phyloP scores from a whole-genome alignment of 2,329 filamentous ascomycete genomes.

The Clonostachys chloroleuca region DNA sequence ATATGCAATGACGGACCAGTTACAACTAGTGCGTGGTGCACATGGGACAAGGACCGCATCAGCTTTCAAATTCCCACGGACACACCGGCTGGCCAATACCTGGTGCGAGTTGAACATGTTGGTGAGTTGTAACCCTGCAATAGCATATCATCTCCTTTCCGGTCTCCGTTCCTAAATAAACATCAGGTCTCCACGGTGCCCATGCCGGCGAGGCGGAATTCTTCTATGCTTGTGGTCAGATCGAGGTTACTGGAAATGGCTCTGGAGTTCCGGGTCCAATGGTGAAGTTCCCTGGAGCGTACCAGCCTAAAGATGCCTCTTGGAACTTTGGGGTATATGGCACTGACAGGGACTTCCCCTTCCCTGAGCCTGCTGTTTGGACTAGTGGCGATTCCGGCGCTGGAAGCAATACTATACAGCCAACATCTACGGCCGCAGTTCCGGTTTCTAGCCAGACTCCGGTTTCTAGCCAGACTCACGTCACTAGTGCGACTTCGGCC shows the following conservation, averaged over 20 bases:
- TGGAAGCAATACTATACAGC: neutral
- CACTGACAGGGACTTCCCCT: conserved; percentile 7
- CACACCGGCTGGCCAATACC: conserved; percentile 12
- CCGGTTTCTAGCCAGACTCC: too few relatives aligned
- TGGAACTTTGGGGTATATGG: conserved; percentile 9
- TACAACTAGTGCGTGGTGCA: conserved; percentile 10
- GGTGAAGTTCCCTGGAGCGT: conserved; percentile 19
- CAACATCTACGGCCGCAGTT: too few relatives aligned
- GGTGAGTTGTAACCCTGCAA: conserved; percentile 4
- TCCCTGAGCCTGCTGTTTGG: conserved; percentile 8
- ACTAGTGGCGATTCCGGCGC: conserved; percentile 1
- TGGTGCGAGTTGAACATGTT: conserved; percentile 21
- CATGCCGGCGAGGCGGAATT: conserved; percentile 10
- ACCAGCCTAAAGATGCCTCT: conserved; percentile 12
- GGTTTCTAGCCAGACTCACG: too few relatives aligned
- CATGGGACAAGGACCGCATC: conserved; percentile 9
- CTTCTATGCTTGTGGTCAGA: conserved; percentile 8
- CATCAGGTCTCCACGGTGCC: conserved; percentile 5
- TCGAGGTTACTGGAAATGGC: conserved; percentile 9
- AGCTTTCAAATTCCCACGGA: conserved; percentile 9
- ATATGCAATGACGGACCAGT: conserved; percentile 8
- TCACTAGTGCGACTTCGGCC: too few relatives aligned
- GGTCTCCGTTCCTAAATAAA: too few relatives aligned
- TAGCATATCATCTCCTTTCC: too few relatives aligned
- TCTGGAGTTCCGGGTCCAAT: conserved; percentile 7